Evolutionary conservation across 139 green algal species (phyloP).

Genomic region (Coelastrella sp.): DNA sequence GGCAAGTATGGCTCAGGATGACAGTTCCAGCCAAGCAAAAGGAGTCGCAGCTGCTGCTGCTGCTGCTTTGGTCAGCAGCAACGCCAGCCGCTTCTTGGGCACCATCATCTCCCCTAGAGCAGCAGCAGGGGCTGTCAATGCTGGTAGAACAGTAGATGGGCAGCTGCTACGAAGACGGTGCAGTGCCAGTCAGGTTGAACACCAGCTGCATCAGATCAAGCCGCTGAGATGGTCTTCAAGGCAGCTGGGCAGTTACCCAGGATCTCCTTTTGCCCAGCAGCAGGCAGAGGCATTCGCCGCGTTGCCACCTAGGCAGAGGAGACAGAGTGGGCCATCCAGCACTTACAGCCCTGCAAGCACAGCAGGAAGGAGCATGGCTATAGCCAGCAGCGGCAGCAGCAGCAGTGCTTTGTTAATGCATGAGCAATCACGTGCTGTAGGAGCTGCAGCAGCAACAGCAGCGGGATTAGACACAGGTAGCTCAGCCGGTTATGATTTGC

Average conservation of each 20-base stretch:
- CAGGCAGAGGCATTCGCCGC: conserved; percentile 34
- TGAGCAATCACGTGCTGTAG: neutral
- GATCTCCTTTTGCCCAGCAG: neutral
- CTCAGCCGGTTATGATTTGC: neutral
- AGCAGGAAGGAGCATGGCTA: neutral
- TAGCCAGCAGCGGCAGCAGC: neutral
- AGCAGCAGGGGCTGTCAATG: conserved; percentile 29
- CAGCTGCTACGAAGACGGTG: conserved; percentile 10
- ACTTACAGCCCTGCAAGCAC: no score
- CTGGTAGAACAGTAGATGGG: neutral
- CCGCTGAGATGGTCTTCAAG: neutral
- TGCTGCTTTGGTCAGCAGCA: neutral
- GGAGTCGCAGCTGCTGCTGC: neutral
- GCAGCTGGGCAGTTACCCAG: neutral
- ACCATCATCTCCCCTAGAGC: neutral
- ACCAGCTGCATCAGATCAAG: neutral
- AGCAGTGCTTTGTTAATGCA: neutral
- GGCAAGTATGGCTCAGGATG: neutral
- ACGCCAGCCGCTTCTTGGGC: neutral
- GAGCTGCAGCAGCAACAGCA: neutral
- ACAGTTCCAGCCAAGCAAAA: neutral
- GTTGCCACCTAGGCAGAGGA: neutral
- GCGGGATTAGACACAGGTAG: neutral
- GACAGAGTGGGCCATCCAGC: no score
- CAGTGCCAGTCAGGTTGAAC: neutral